A percentile compares a stretch with the other conserved stretches of the same genome.
These are phyloP conservation scores for Candida silvicultrix DNA, from an alignment of 805 yeast genomes.

Conservation along the genomic window DNA sequence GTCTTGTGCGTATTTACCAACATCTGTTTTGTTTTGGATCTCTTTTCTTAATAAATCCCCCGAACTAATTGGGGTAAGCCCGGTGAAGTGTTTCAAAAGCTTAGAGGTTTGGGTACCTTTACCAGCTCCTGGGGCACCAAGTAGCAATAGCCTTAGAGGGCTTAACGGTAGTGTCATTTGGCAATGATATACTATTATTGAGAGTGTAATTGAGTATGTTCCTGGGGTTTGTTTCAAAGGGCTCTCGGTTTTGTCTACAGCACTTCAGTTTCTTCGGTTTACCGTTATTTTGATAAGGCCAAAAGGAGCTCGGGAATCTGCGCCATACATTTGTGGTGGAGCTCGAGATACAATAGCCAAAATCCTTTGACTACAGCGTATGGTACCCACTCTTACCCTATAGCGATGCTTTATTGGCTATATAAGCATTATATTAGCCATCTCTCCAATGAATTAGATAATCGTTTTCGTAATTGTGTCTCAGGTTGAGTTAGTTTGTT, in stretches of 20 bases:
- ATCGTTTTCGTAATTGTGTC: no score
- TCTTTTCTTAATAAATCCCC: constrained; percentile 79
- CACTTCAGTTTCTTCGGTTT: no score
- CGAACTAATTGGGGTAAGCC: constrained; percentile 59
- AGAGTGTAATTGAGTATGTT: no score
- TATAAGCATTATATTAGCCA: no score
- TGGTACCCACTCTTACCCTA: no score
- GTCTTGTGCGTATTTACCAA: constrained; percentile 52
- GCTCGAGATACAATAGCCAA: no score
- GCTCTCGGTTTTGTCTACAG: background rate
- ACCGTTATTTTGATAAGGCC: background rate
- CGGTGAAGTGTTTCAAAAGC: constrained; percentile 47
- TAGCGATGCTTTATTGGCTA: no score
- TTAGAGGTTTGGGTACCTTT: constrained; percentile 84
- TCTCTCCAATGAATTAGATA: no score
- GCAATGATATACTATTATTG: no score
- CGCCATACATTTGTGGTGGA: background rate
- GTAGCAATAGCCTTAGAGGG: constrained; percentile 60
- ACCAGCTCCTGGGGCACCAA: constrained; percentile 96
- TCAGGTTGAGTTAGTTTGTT: no score
- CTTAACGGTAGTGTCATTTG: constrained; percentile 7
- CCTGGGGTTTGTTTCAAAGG: no score
- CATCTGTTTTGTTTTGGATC: constrained; percentile 42
- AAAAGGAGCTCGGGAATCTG: background rate
- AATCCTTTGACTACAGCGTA: no score